phyloP scores from a whole-genome alignment of 305 asterid species.

The Fraxinus sp. region DNA sequence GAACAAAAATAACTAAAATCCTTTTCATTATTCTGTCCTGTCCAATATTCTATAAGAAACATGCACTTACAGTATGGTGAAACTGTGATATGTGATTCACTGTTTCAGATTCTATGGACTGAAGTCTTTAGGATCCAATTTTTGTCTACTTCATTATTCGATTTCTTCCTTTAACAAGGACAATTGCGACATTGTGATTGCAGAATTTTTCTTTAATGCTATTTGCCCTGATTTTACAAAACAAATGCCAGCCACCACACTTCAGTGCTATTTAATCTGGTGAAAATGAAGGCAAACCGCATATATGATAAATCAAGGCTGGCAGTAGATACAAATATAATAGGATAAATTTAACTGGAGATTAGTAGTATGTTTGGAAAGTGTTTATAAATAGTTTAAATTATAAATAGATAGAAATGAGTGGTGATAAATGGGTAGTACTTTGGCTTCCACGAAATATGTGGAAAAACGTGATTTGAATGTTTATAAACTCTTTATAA shows the following conservation, averaged over 20 bases:
- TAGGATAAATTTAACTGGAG: not conserved
- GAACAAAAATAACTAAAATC: not conserved
- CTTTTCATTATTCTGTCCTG: not conserved
- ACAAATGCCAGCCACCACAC: not conserved
- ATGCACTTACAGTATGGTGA: not conserved
- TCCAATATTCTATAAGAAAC: not conserved
- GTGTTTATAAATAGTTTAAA: not conserved
- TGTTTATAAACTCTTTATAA: not conserved
- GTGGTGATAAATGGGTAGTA: not conserved
- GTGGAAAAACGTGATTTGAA: not conserved
- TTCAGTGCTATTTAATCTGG: not conserved
- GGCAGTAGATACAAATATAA: not conserved
- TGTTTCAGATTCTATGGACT: slow-evolving; percentile 1
- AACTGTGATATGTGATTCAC: not conserved
- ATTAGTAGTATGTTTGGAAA: not conserved
- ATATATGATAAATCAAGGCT: not conserved
- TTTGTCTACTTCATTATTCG: not conserved
- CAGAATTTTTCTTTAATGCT: not conserved
- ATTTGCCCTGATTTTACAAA: not conserved
- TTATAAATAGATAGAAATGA: not conserved
- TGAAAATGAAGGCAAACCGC: not conserved
- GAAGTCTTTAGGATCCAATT: not conserved
- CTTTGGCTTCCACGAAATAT: not conserved
- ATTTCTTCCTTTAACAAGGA: not conserved
- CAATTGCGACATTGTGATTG: not conserved